Evolutionary conservation across 148 eudicot genomes (phyloP).

Genomic region (Rhododendron vialii): DNA sequence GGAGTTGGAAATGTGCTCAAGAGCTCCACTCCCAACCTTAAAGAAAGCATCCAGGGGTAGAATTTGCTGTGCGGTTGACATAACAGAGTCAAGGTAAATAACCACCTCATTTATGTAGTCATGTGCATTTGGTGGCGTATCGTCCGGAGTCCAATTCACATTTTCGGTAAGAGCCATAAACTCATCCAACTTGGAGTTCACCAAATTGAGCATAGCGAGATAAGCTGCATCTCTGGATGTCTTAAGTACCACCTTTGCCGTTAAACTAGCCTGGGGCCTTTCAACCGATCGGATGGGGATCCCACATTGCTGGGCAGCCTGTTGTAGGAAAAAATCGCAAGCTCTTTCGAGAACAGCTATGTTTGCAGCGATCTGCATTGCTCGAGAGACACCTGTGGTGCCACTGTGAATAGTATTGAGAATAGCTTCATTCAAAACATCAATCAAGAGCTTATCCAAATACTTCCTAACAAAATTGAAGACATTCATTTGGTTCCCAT

Average conservation of each 20-base stretch:
- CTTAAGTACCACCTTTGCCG: constrained; percentile 73
- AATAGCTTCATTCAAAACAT: constrained; percentile 66
- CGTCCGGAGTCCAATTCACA: constrained; percentile 81
- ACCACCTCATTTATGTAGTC: constrained; percentile 72
- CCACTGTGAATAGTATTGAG: constrained; percentile 59
- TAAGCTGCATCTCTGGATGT: constrained; percentile 88
- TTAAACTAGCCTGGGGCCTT: constrained; percentile 58
- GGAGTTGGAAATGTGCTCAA: constrained; percentile 79
- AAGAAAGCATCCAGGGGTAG: constrained; percentile 74
- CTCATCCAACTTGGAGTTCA: constrained; percentile 67
- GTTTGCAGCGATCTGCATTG: constrained; percentile 97
- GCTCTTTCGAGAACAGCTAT: constrained; percentile 73
- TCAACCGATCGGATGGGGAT: constrained; percentile 55
- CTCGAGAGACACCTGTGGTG: constrained; percentile 64
- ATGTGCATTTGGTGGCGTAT: constrained; percentile 44
- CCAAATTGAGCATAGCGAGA: constrained; percentile 55
- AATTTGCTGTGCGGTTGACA: constrained; percentile 86
- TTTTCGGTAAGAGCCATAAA: constrained; percentile 63
- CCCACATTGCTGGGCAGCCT: constrained; percentile 72
- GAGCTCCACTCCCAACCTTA: constrained; percentile 86
- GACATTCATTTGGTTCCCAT: constrained; percentile 61
- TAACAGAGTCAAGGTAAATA: constrained; percentile 65
- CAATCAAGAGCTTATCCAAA: constrained; percentile 76
- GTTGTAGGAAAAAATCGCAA: constrained; percentile 80
- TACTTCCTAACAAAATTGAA: constrained; percentile 70